phyloP scores from a whole-genome alignment of 768 basidiomycete genomes.

The Cyathus striatus region DNA sequence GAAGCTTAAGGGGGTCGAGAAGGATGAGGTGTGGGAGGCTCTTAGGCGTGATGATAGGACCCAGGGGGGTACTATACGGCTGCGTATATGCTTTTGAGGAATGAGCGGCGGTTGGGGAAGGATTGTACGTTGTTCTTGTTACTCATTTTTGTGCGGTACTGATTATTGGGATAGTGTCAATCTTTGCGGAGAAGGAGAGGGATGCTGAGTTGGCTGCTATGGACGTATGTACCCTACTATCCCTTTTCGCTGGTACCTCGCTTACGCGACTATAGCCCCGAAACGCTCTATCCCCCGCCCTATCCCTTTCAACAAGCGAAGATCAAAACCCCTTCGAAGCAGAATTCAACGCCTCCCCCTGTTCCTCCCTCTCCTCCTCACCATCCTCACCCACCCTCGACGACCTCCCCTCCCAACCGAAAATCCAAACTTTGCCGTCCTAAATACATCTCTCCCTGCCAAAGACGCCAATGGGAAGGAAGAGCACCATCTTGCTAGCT shows the following conservation, averaged over 20 bases:
- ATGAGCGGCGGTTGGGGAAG: slow-evolving; percentile 79
- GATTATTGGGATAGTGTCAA: slow-evolving; percentile 51
- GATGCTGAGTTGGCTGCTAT: slow-evolving; percentile 74
- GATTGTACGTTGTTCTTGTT: slow-evolving; percentile 58
- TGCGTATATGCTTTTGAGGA: slow-evolving; percentile 89
- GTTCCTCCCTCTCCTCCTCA: slow-evolving; percentile 8
- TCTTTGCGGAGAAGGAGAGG: slow-evolving; percentile 81
- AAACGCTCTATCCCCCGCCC: slow-evolving; percentile 63
- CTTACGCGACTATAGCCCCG: slow-evolving; percentile 47
- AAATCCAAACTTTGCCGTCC: slow-evolving; percentile 53
- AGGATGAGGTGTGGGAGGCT: slow-evolving; percentile 86
- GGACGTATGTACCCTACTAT: slow-evolving; percentile 53
- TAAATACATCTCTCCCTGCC: slow-evolving; percentile 79
- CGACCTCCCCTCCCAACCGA: too few relatives aligned
- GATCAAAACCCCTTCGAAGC: slow-evolving; percentile 80
- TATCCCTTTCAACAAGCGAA: slow-evolving; percentile 63
- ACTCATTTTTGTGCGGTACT: not conserved
- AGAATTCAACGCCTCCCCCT: slow-evolving; percentile 46
- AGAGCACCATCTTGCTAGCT: slow-evolving; percentile 69
- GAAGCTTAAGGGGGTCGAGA: slow-evolving; percentile 68
- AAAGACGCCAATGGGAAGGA: slow-evolving; percentile 50
- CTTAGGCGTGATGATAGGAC: slow-evolving; percentile 78
- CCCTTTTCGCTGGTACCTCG: not conserved
- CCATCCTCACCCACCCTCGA: too few relatives aligned
- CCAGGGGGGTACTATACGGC: slow-evolving; percentile 94